Evolutionary conservation across 768 basidiomycete genomes (phyloP), one percentile per base, ranked within the genome.

Genomic region (Mycena haematopus): DNA sequence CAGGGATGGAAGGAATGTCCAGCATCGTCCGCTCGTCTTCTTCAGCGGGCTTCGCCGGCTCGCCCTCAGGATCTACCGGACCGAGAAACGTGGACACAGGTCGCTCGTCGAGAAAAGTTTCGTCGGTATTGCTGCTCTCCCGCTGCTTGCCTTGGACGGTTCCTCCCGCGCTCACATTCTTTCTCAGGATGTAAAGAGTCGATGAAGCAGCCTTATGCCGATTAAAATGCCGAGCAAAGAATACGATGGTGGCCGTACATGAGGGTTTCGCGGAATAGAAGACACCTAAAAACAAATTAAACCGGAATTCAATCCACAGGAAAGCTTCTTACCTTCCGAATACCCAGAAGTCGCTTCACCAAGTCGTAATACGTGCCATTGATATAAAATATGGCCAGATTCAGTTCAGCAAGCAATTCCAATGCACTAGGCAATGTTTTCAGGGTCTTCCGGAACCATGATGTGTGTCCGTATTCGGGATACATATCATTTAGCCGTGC

Each of bases 171-270:
- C 71, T 33, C 14, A 65, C 50, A 66, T 65, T 65, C 49, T 71
- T 71, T 51, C 79, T 82, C 42, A 86, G 54, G 73, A 80, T 15
- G 69, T 75, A 36, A 85, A 56, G 6, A 92, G 76, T 9, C 91
- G 86, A 73, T 93, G 81, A 8, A 86, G 65, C 3, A 93, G 82
- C 56, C 91, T 81, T 35, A 88, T 72, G 29, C 80, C 76, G 31
- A 95, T 84, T 54, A 95, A 79, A 42, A 93, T 77, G 14, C 93
- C 93, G 6, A 95, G 82, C 21, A 95, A 73, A n/a, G 92, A 89
- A 74, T 95, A 95, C 17, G 93, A 94, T 7, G 93, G 93, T 9
- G 91, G 89, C 52, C 87, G 82, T 11, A 80, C 78, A 71, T 90
- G 85, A 22, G 90, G 92, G 68, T 91, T 82, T 66, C 86, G 83